Conservation (phyloP, 192 early-diverging fungal genomes). For the Allomyces arbusculus region DNA sequence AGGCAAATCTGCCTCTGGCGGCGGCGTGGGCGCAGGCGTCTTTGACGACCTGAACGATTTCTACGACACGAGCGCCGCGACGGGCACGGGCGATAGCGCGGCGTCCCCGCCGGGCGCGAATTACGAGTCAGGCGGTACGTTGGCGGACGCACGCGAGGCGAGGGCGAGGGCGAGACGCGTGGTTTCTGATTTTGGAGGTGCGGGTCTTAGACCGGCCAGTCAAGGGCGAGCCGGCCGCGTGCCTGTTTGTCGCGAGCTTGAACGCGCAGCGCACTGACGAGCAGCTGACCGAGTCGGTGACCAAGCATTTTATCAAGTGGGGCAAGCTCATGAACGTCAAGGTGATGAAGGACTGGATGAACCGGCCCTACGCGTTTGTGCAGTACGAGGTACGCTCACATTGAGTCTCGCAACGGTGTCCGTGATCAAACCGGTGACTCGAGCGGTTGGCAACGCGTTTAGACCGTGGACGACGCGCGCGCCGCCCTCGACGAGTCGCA, state of each 20-base stretch:
- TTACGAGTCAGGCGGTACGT: no score
- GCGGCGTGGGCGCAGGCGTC: no score
- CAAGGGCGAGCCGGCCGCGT: conserved; percentile 27
- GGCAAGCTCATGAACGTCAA: conserved; percentile 43
- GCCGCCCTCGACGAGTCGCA: conserved; percentile 38
- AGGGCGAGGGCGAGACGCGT: no score
- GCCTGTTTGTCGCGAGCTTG: conserved; percentile 55
- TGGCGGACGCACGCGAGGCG: no score
- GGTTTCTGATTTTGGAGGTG: no score
- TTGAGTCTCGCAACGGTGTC: neutral
- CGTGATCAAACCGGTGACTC: neutral
- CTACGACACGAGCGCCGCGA: no score
- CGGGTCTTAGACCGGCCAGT: no score
- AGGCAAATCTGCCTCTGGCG: no score
- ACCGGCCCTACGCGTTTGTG: conserved; percentile 55
- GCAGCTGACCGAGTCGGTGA: conserved; percentile 29
- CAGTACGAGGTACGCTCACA: conserved; percentile 36
- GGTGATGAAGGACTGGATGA: conserved; percentile 49
- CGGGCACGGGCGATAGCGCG: no score
- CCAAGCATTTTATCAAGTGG: conserved; percentile 38
- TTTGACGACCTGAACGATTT: no score
- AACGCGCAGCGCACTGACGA: conserved; percentile 25
- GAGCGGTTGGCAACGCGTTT: neutral
- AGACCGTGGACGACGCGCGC: conserved; percentile 32
- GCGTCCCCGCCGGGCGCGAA: no score